phyloP scores from a whole-genome alignment of 1,284 basidiomycete species.

The Malassezia sp. region DNA sequence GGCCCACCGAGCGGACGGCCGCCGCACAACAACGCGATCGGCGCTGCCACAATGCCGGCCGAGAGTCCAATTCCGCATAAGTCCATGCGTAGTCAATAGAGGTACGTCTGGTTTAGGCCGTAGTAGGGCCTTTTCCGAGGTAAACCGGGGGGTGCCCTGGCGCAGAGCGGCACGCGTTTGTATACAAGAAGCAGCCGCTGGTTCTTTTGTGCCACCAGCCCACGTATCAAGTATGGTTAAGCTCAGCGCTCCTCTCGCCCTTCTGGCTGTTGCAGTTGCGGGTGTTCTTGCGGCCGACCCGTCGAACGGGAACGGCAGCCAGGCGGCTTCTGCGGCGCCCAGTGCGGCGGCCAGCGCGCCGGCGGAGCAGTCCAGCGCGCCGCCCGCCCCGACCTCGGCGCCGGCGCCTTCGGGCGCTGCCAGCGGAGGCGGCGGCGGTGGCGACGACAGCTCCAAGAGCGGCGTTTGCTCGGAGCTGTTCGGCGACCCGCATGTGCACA shows the following conservation, averaged over 20 bases:
- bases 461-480: constrained; percentile 26
- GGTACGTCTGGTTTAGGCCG: no score
- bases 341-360: constrained; percentile 7
- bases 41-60: no score
- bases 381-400: constrained; percentile 10
- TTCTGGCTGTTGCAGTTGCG: constrained; percentile 27
- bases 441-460: constrained; percentile 12
- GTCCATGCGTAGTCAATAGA: no score
- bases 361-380: background rate
- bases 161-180: no score
- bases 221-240: constrained; percentile 22
- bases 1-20: no score
- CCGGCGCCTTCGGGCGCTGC: constrained; percentile 10
- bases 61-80: no score
- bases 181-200: no score
- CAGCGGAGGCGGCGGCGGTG: constrained; percentile 16
- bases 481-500: constrained; percentile 18
- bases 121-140: no score
- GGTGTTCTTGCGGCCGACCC: constrained; percentile 24
- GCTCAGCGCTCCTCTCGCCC: constrained; percentile 28
- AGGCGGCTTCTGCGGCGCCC: background rate
- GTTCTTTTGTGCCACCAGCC: background rate
- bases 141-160: no score
- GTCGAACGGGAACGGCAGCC: background rate
- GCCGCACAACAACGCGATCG: no score